phyloP scores from a whole-genome alignment of 2,329 filamentous ascomycete genomes.

The Knufia petricola region DNA sequence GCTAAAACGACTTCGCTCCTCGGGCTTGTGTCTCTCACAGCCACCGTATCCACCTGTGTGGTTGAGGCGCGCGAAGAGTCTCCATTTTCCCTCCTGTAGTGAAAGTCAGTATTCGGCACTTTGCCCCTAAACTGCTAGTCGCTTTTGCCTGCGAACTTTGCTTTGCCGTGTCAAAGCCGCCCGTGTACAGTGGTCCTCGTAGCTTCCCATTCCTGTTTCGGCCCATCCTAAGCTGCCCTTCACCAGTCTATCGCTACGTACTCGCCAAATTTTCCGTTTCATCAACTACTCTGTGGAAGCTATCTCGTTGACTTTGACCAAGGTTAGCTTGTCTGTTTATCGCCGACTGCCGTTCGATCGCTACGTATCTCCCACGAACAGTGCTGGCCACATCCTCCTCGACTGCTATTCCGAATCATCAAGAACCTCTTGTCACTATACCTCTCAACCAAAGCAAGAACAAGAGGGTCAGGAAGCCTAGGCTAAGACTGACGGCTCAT shows the following conservation, averaged over 20 bases:
- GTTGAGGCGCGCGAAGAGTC: not conserved
- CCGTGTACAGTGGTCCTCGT: not conserved
- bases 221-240: not conserved
- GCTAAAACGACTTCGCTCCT: not conserved
- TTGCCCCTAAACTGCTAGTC: too few relatives aligned
- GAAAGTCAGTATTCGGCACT: too few relatives aligned
- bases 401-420: not conserved
- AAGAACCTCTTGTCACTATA: too few relatives aligned
- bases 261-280: not conserved
- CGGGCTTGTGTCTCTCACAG: not conserved
- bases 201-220: conserved; percentile 1
- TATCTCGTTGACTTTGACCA: conserved; percentile 1
- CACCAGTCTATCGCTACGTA: not conserved
- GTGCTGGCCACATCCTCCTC: not conserved
- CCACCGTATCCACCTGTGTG: not conserved
- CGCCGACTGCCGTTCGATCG: not conserved
- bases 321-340: not conserved
- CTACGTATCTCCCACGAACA: not conserved
- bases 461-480: too few relatives aligned
- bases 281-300: not conserved
- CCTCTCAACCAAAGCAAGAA: too few relatives aligned
- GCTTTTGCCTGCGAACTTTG: too few relatives aligned
- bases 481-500: too few relatives aligned
- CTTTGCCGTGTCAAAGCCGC: not conserved
- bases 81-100: not conserved